Evolutionary conservation across 306 rosid species (phyloP).

Genomic region (Lotus japonicus): DNA sequence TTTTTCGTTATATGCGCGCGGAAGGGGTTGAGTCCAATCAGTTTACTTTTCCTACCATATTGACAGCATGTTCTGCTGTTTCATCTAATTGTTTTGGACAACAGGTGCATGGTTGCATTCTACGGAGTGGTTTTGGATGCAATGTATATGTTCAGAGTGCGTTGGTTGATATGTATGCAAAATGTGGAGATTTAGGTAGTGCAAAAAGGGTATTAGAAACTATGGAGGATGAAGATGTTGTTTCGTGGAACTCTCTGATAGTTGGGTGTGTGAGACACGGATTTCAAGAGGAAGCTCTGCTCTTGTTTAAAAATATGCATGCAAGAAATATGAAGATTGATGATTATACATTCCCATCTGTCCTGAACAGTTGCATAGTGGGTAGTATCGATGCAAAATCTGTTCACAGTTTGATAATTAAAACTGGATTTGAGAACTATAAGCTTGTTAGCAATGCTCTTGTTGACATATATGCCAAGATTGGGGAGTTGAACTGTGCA

Average conservation of each 20-base stretch:
- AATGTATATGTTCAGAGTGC: slow-evolving; percentile 80
- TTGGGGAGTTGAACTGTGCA: slow-evolving; percentile 46
- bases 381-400: slow-evolving; percentile 35
- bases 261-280: slow-evolving; percentile 79
- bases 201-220: slow-evolving; percentile 46
- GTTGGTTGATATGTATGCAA: slow-evolving; percentile 75
- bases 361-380: slow-evolving; percentile 48
- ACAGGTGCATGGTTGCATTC: slow-evolving; percentile 66
- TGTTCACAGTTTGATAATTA: slow-evolving; percentile 59
- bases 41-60: slow-evolving; percentile 73
- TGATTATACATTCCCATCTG: slow-evolving; percentile 77
- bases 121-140: slow-evolving; percentile 60
- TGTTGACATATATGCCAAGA: slow-evolving; percentile 82
- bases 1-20: slow-evolving; percentile 46
- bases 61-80: slow-evolving; percentile 68
- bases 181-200: slow-evolving; percentile 57
- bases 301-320: slow-evolving; percentile 63
- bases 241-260: slow-evolving; percentile 88
- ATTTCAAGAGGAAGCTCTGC: slow-evolving; percentile 51
- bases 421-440: slow-evolving; percentile 68
- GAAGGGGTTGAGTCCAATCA: slow-evolving; percentile 63
- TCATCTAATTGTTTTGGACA: slow-evolving; percentile 55
- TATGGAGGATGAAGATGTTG: slow-evolving; percentile 65
- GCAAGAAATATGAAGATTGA: slow-evolving; percentile 59
- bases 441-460: slow-evolving; percentile 74